These are phyloP conservation scores for Fusarium anguioides DNA, from an alignment of 2,329 filamentous ascomycete species.

Conservation along the genomic window DNA sequence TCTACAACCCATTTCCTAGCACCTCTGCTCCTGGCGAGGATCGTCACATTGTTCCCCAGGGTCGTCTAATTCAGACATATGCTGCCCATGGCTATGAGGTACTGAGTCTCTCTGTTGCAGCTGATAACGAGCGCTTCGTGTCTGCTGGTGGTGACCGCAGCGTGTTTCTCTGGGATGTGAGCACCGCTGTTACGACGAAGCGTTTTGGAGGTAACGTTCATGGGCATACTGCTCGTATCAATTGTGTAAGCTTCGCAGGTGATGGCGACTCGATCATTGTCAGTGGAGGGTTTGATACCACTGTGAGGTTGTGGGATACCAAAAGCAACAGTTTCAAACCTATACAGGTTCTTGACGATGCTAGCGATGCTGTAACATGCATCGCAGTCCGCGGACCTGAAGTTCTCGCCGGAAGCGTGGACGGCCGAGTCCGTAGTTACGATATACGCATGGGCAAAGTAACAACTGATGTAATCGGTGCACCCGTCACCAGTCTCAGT, in stretches of 20 bases:
- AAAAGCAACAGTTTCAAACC: conserved; percentile 67
- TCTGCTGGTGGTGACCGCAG: conserved; percentile 90
- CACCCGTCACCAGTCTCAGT: conserved; percentile 78
- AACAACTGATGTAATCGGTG: conserved; percentile 76
- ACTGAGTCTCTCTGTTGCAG: conserved; percentile 78
- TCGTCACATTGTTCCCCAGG: conserved; percentile 54
- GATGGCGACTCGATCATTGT: conserved; percentile 78
- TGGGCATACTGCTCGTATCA: conserved; percentile 79
- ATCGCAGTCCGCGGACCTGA: conserved; percentile 62
- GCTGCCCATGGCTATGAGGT: conserved; percentile 92
- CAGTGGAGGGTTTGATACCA: conserved; percentile 79
- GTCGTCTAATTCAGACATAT: conserved; percentile 85
- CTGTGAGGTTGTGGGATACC: conserved; percentile 80
- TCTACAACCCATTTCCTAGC: conserved; percentile 80
- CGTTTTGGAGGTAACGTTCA: conserved; percentile 72
- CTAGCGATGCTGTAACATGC: conserved; percentile 73
- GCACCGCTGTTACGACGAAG: conserved; percentile 78
- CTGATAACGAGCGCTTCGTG: conserved; percentile 85
- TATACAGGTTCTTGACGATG: conserved; percentile 78
- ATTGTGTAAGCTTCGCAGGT: conserved; percentile 82
- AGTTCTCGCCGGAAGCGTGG: conserved; percentile 82
- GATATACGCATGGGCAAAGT: conserved; percentile 81
- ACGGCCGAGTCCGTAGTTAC: conserved; percentile 84
- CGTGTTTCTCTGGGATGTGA: conserved; percentile 95
- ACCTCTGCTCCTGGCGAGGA: conserved; percentile 49